Evolutionary conservation across 2,329 filamentous ascomycete species (phyloP), one percentile per base, ranked within the genome.

Genomic region (Scleromitrula shiraiana): DNA sequence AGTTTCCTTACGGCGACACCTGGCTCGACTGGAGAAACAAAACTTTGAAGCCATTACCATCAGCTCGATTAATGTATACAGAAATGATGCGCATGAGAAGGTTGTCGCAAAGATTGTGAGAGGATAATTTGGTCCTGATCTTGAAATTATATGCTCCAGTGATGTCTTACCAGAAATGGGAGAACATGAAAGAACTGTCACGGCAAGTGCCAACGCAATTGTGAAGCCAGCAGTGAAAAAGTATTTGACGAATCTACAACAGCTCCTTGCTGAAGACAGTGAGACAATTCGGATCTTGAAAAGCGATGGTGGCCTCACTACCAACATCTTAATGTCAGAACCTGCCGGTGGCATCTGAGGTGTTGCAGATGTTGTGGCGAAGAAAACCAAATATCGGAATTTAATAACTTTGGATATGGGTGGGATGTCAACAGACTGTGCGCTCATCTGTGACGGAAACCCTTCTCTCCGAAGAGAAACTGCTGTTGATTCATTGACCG

Each of bases 261-360:
- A 4, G 1, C 35, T 46, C 22, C 35, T 46, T 32, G 14, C n/a
- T 9, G 19, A 39, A n/a, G 35, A 46, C 40, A 39, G 35, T 15
- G 26, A 46, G 26, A 39, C 19, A 7, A 46, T 46, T 30, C 35
- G 43, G 7, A 46, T 46, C 14, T 10, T 46, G 8, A 46, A 46
- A 24, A 46, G 43, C 22, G 43, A 46, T 46, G 43, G 35, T 9
- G 43, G 43, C 24, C 43, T 46, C 27, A 39, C 43, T 8, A 46
- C 26, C 12, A 23, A 38, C 14, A 39, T 39, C 1, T 15, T 46
- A 6, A 46, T 46, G 35, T 39, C 43, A 20, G 43, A 24, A 4
- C 43, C 43, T 7, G 35, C 43, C 12, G 43, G 24, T 17, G 35
- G 35, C 9, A 24, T 46, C 3, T 24, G 43, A 23, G 24, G 33